phyloP scores from a whole-genome alignment of 768 basidiomycete genomes.

The Inosperma sp. region DNA sequence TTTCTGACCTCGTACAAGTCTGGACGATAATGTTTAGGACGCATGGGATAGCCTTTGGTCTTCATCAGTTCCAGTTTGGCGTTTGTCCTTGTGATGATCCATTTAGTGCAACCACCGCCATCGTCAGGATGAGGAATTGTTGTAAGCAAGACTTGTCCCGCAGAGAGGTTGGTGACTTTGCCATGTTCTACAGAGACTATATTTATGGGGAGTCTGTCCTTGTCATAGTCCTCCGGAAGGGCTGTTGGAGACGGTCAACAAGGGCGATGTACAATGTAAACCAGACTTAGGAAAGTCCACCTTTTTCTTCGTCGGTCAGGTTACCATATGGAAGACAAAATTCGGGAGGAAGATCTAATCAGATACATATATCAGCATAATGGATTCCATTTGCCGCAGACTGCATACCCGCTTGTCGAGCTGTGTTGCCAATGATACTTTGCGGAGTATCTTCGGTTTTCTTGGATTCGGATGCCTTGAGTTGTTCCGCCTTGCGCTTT shows the following conservation, averaged over 20 bases:
- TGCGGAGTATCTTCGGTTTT: no score
- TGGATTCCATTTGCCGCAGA: no score
- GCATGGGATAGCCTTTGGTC: not conserved
- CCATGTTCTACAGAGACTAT: no score
- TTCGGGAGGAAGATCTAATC: no score
- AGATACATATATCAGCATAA: no score
- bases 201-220: no score
- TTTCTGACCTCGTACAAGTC: not conserved
- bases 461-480: no score
- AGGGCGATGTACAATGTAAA: no score
- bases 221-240: not conserved
- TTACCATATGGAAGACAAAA: not conserved
- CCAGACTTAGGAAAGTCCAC: not conserved
- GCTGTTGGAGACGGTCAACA: not conserved
- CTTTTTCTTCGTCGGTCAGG: not conserved
- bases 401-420: no score
- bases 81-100: not conserved
- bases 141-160: no score
- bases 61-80: constrained; percentile 3
- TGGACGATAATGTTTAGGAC: not conserved
- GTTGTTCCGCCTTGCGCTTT: no score
- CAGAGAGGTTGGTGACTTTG: not conserved
- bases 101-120: not conserved
- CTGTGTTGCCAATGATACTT: no score
- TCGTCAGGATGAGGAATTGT: not conserved